Base-by-base conservation (phyloP, 805 yeast species). In the Cyberlindnera subsufficiens region DNA sequence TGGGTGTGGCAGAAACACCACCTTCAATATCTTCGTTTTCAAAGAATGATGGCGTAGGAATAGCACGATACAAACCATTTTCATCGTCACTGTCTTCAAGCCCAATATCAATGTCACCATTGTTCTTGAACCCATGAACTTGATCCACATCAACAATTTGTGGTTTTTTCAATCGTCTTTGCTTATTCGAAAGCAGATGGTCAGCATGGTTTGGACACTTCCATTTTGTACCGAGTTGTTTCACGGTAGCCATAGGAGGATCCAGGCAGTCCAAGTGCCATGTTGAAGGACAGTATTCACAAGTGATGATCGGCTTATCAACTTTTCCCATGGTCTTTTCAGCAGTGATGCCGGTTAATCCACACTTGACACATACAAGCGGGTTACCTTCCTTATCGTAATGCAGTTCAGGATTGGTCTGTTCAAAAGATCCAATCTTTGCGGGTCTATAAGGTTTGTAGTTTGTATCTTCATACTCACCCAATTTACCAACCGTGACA, bases 221-320 rank as follows among this genome's bases (percentile, higher is more conserved):
- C 98, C 96, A 91, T 60, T 82, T 86, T 36, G 71, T 70, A 2
- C 93, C 95, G 35, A 86, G 59, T 33, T 82, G 79, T 54, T 87
- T 86, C 16, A 82, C 77, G 6, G 82, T 69, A 14, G 86, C 72
- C 52, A 87, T 65, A 1, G 96, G 95, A 1, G 86, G 85, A 40
- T 74, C 70, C 14, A 90, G 63, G 61, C 98, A 90, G 63, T 91
- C 96, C 37, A 90, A 63, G 64, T 90, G 98, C 95, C 95, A 90
- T 15, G 80, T 74, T 4, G 84, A 67, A 0, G 82, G 70, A 61
- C 98, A 90, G 55, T 82, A 85, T 55, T 88, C 96, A 61, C 98
- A 90, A 43, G 76, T 77, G 14, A 81, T 74, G 16, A 90, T 69
- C 30, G 75, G 70, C 38, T 74, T 69, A 35, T 78, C 74, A 17